A percentile compares a stretch with the other conserved stretches of the same genome.
Conservation (phyloP, 139 green algal species). For the Tetradesmus lagerheimii region DNA sequence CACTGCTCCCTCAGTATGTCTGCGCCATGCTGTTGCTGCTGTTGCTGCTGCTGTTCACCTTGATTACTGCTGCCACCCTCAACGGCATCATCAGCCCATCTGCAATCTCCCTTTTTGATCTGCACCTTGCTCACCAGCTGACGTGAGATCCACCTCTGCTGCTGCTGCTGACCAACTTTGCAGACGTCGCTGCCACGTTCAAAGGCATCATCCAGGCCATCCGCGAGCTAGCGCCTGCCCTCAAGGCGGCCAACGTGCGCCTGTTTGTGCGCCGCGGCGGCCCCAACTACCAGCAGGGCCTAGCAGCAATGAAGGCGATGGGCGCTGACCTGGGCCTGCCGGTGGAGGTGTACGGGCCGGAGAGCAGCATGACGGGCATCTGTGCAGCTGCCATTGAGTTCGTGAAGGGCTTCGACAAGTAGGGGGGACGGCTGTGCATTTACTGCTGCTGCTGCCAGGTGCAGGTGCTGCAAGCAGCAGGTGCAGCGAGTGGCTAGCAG, state of each 20-base stretch:
- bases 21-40: background rate
- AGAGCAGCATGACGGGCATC: constrained; percentile 93
- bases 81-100: background rate
- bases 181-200: constrained; percentile 95
- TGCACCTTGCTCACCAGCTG: background rate
- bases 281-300: constrained; percentile 88
- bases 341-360: constrained; percentile 90
- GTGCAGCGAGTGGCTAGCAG: background rate
- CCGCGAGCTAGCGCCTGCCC: constrained; percentile 58
- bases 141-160: background rate
- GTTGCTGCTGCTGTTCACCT: too few relatives aligned
- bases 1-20: too few relatives aligned
- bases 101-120: too few relatives aligned
- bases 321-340: constrained; percentile 78
- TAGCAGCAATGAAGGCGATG: constrained; percentile 74
- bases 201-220: constrained; percentile 90
- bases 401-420: constrained; percentile 60
- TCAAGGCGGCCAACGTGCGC: constrained; percentile 81
- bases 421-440: background rate
- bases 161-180: background rate
- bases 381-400: constrained; percentile 88
- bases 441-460: background rate
- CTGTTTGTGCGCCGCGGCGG: constrained; percentile 92
- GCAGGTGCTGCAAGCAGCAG: background rate
- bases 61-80: background rate